Evolutionary conservation across 495 filamentous ascomycete species (phyloP).

Genomic region (Rusavskia elegans): DNA sequence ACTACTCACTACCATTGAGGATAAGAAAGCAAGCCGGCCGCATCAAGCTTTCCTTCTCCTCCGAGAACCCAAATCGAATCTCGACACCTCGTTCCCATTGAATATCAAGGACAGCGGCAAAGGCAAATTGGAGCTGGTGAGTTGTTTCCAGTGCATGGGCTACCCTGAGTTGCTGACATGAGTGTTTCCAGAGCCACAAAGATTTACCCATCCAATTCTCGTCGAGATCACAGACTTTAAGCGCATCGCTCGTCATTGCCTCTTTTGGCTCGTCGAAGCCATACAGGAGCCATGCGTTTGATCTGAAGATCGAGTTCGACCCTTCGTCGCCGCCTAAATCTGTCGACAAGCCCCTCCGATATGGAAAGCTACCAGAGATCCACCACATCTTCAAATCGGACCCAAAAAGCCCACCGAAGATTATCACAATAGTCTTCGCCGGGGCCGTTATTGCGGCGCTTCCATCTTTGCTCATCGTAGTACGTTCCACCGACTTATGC

Average conservation of each 20-base stretch:
- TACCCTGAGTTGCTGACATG: slow-evolving; percentile 15
- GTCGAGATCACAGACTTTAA: slow-evolving; percentile 43
- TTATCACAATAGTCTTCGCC: slow-evolving; percentile 67
- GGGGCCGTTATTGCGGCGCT: slow-evolving; percentile 53
- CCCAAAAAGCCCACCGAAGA: slow-evolving; percentile 62
- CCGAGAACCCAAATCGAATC: slow-evolving; percentile 51
- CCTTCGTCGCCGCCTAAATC: slow-evolving; percentile 39
- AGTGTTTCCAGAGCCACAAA: slow-evolving; percentile 53
- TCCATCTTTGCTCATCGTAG: slow-evolving; percentile 51
- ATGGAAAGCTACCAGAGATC: slow-evolving; percentile 71
- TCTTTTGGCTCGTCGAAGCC: slow-evolving; percentile 67
- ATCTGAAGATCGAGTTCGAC: slow-evolving; percentile 48
- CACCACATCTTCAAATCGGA: slow-evolving; percentile 79
- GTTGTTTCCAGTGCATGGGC: slow-evolving; percentile 9
- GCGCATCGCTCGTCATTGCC: slow-evolving; percentile 65
- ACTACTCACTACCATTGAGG: slow-evolving; percentile 63
- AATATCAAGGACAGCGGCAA: slow-evolving; percentile 77
- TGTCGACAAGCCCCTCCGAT: slow-evolving; percentile 48
- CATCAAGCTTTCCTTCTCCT: slow-evolving; percentile 88
- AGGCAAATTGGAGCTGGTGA: slow-evolving; percentile 66
- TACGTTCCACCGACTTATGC: slow-evolving; percentile 26
- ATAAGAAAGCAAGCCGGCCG: slow-evolving; percentile 59
- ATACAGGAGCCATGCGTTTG: slow-evolving; percentile 47
- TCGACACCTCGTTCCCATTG: slow-evolving; percentile 84
- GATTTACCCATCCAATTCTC: slow-evolving; percentile 81